Evolutionary conservation across 2,329 filamentous ascomycete genomes (phyloP), one percentile per base, ranked within the genome.

Genomic region (Nothophaeocryptopus gaeumannii): DNA sequence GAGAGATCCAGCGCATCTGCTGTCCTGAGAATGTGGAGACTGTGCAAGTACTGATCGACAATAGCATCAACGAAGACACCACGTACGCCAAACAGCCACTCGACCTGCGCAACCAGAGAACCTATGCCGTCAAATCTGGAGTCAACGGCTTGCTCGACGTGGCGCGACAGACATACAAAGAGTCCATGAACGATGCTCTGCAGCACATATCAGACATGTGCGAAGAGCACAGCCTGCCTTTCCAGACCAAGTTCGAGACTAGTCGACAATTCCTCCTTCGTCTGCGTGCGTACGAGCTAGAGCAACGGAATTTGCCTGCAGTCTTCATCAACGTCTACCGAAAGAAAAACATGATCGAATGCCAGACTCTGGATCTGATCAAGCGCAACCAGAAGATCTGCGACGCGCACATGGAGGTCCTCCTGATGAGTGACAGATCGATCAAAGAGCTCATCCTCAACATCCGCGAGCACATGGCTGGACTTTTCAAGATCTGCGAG

Each of bases 111-210:
- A 95, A 96, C 54, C 92, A 97, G 65, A 79, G 92, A 55, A 88
- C 86, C 0, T 96, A 95, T 71, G 92, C 92, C 15, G 85, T 97
- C 30, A 93, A 86, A 79, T 83, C 89, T 39, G 88, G 89, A 0
- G 83, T 93, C 36, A 90, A 89, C 60, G 88, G 88, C 2, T 79
- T 96, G 49, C 80, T 97, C 3, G 92, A 96, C 69, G 87, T 96
- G 33, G 88, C 89, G 31, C 81, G 91, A 5, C 86, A 90, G 62
- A 89, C 89, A 0, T 96, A 93, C 71, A 95, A 93, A 61, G 92
- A 97, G 66, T 83, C 86, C 1, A 93, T 85, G 5, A 81, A 86
- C 41, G 89, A 96, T 67, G 81, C 89, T 3, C 80, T 86, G 58
- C 77, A 85, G 44, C 81, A 92, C 65, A 77, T 92, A 2, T 77